Evolutionary conservation across 768 basidiomycete genomes (phyloP), one percentile per base, ranked within the genome.

Genomic region (Lentinus tigrinus): DNA sequence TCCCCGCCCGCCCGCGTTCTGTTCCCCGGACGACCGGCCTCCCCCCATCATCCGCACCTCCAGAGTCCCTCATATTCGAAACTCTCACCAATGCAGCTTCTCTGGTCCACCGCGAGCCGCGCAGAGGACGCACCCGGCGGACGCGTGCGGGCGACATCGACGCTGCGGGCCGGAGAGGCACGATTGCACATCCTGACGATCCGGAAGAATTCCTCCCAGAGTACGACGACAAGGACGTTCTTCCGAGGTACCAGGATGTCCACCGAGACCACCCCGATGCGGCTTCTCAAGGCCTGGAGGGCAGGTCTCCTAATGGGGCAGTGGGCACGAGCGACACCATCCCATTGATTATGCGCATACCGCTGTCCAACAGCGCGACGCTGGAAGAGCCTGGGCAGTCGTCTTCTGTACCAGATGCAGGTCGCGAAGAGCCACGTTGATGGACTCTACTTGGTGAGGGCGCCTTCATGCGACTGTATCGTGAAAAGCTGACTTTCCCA

Each of bases 161-260:
- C 39, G 51, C 27, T 3, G 19, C 38, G 17, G 60, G 60, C 5
- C 44, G 60, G 10, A 24, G 60, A 10, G 60, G 60, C 6, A 2
- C 24, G 9, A 5, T 61, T 19, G 23, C 50, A n/a, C 60, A 58
- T 11, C 56, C 60, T 8, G 56, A 62, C 23, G 56, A 57, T 16
- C 60, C 60, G 1, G 39, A 55, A n/a, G 60, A 62, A 26, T 40
- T 54, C 38, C 27, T 62, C 31, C 60, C 60, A 2, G 52, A 52
- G 40, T 62, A 62, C 26, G 60, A 62, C 49, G 61, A 62, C 53
- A 62, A 62, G 56, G 61, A 62, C 48, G 46, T 57, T 21, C 34
- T 62, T 13, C 61, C 61, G 44, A 56, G 48, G 8, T 62, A 62
- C 50, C 61, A 62, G 53, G 57, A 57, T 39, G 13, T 62, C 6